A percentile compares a stretch with the other conserved stretches of the same genome.
phyloP scores from a whole-genome alignment of 176 grass and related monocot species.

The Musa itinerans region DNA sequence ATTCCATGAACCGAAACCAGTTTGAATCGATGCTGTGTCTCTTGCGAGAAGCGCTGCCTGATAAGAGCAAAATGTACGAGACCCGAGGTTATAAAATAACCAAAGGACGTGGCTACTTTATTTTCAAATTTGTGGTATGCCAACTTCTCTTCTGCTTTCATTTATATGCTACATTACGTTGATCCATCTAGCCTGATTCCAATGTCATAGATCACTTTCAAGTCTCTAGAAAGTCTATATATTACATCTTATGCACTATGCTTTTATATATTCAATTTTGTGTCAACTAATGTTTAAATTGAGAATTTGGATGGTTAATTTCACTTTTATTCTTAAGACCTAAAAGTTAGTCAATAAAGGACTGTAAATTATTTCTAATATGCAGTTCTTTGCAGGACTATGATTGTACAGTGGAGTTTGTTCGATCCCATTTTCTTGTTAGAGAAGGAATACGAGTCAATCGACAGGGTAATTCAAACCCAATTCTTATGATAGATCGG shows the following conservation, averaged over 20 bases:
- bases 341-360: not conserved
- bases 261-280: no score
- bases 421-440: constrained; percentile 91
- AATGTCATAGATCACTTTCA: no score
- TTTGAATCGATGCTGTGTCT: constrained; percentile 87
- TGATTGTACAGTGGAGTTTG: constrained; percentile 75
- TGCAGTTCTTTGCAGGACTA: constrained; percentile 46
- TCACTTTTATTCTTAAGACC: not conserved
- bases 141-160: not conserved
- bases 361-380: not conserved
- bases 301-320: not conserved
- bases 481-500: constrained; percentile 67
- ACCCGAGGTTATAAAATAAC: constrained; percentile 74
- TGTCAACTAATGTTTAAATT: not conserved
- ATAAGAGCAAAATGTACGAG: constrained; percentile 80
- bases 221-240: no score
- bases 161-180: not conserved
- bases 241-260: no score
- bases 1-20: constrained; percentile 97
- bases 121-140: constrained; percentile 83
- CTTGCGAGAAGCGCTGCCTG: constrained; percentile 46
- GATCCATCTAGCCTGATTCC: no score
- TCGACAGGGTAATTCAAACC: constrained; percentile 58
- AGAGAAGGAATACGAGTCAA: constrained; percentile 64
- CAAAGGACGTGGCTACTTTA: constrained; percentile 88